Evolutionary conservation across 2,329 filamentous ascomycete species (phyloP).

Genomic region (Cercospora berteroae): DNA sequence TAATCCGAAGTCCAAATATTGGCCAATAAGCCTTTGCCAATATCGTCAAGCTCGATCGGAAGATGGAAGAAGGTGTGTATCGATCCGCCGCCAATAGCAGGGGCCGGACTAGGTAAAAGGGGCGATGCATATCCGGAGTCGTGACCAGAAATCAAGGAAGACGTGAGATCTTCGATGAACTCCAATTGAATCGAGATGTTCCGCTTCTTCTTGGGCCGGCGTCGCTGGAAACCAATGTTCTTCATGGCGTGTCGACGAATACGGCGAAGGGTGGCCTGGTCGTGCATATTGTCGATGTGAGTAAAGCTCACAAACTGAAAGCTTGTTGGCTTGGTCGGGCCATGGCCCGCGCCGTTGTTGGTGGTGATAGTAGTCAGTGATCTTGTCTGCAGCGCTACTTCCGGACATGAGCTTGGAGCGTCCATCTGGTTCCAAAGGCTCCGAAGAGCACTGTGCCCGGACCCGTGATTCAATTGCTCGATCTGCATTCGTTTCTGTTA

Average conservation of each 20-base stretch:
- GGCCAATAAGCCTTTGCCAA: slow-evolving; percentile 7
- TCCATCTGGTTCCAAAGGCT: background rate
- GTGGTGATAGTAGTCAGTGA: background rate
- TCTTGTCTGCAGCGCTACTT: background rate
- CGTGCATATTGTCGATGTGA: slow-evolving; percentile 2
- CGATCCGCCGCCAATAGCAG: slow-evolving; percentile 12
- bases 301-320: slow-evolving; percentile 15
- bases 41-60: slow-evolving; percentile 9
- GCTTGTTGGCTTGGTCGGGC: slow-evolving; percentile 2
- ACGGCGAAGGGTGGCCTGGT: slow-evolving; percentile 5
- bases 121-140: background rate
- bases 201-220: slow-evolving; percentile 15
- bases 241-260: slow-evolving; percentile 18
- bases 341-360: background rate
- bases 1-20: background rate
- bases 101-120: background rate
- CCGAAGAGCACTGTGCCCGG: background rate
- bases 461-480: background rate
- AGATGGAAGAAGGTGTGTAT: slow-evolving; percentile 11
- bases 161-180: background rate
- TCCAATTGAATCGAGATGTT: slow-evolving; percentile 4
- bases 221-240: slow-evolving; percentile 12
- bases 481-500: background rate
- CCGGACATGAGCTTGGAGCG: background rate
- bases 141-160: background rate